Percentiles rank a stretch among this genome's conserved stretches.
Evolutionary conservation across 305 asterid species (phyloP).

Genomic region (Lippia alba): DNA sequence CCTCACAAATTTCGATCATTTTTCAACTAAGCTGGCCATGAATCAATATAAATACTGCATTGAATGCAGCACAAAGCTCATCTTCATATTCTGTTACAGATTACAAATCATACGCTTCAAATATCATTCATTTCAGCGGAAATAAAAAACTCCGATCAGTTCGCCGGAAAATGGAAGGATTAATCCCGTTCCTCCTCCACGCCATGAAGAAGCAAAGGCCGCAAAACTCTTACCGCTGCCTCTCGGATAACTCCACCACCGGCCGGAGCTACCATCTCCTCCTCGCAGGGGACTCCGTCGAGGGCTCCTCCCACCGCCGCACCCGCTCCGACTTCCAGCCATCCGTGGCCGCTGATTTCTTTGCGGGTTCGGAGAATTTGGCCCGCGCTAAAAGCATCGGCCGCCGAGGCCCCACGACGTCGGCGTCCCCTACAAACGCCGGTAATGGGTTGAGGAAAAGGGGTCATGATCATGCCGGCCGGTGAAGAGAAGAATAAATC

Average conservation of each 20-base stretch:
- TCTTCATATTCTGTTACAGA: neutral
- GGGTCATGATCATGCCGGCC: conserved; percentile 14
- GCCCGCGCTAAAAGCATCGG: conserved; percentile 42
- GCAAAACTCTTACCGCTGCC: conserved; percentile 50
- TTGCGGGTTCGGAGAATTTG: conserved; percentile 26
- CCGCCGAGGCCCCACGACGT: neutral
- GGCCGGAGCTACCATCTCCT: conserved; percentile 73
- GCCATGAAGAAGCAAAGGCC: conserved; percentile 68
- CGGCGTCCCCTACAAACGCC: neutral
- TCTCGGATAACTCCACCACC: conserved; percentile 58
- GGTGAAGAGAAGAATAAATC: neutral
- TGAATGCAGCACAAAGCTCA: neutral
- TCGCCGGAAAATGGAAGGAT: conserved; percentile 64
- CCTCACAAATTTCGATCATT: neutral
- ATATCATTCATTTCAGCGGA: neutral
- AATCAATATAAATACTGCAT: conserved; percentile 31
- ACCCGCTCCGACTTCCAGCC: conserved; percentile 60
- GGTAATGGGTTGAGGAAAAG: conserved; percentile 33
- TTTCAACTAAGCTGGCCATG: conserved; percentile 31
- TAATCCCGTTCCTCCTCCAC: conserved; percentile 68
- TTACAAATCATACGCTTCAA: neutral
- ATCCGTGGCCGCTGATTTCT: conserved; percentile 34
- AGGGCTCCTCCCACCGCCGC: conserved; percentile 64
- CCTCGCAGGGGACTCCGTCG: conserved; percentile 47
- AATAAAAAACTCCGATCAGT: neutral